phyloP scores from a whole-genome alignment of 2,329 filamentous ascomycete genomes.

The Trichoderma sp. region DNA sequence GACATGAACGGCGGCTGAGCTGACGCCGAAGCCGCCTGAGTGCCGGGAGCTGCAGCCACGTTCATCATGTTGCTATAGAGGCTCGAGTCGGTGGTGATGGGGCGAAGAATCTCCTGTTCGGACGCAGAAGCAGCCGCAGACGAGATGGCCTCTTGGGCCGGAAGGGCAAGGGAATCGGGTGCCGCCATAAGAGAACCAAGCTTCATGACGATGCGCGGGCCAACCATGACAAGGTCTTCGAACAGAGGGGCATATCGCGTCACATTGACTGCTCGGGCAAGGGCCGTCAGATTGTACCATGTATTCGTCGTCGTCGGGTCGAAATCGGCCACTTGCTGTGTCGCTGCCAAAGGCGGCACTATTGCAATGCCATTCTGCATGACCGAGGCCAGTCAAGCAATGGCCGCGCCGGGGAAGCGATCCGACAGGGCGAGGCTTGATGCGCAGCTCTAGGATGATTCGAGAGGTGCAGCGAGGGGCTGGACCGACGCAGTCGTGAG shows the following conservation, averaged over 20 bases:
- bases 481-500: neutral
- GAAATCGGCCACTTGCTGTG: constrained; percentile 1
- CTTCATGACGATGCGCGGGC: constrained; percentile 68
- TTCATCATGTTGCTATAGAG: constrained; percentile 34
- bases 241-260: constrained; percentile 62
- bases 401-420: constrained; percentile 14
- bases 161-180: constrained; percentile 59
- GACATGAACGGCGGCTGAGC: constrained; percentile 47
- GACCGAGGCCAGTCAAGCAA: constrained; percentile 19
- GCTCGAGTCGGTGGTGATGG: constrained; percentile 28
- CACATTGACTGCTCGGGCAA: constrained; percentile 56
- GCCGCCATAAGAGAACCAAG: constrained; percentile 62
- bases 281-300: constrained; percentile 52
- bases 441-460: neutral
- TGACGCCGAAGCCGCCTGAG: constrained; percentile 21
- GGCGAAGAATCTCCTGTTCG: constrained; percentile 26
- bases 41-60: constrained; percentile 20
- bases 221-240: constrained; percentile 65
- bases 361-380: constrained; percentile 20
- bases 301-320: constrained; percentile 9
- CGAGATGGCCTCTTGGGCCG: constrained; percentile 34
- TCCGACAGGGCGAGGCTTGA: neutral
- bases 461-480: neutral
- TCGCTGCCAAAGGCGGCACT: constrained; percentile 18
- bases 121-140: constrained; percentile 22